Conservation (phyloP, 805 yeast genomes). For the Alloascoidea hylecoeti region DNA sequence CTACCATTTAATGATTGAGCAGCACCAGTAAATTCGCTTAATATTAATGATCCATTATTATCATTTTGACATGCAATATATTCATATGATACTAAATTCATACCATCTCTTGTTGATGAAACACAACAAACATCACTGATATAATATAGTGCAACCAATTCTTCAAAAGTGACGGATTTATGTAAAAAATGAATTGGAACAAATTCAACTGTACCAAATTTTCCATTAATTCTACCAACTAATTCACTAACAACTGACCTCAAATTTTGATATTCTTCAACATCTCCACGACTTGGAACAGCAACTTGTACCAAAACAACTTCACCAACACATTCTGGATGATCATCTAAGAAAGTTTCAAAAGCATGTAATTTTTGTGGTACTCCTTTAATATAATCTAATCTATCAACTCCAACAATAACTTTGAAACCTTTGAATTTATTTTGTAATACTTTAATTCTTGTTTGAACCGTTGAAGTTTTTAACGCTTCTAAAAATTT, state of each 20-base stretch:
- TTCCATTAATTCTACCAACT: conserved; percentile 76
- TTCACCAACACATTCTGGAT: conserved; percentile 83
- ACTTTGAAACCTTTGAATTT: conserved; percentile 53
- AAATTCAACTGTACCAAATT: conserved; percentile 76
- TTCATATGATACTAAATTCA: conserved; percentile 76
- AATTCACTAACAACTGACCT: conserved; percentile 72
- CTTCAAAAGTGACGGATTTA: conserved; percentile 63
- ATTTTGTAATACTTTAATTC: conserved; percentile 40
- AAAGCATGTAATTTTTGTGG: conserved; percentile 80
- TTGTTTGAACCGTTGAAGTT: conserved; percentile 33
- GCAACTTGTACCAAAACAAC: conserved; percentile 75
- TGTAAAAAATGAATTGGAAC: conserved; percentile 83
- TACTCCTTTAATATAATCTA: conserved; percentile 79
- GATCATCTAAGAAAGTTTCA: conserved; percentile 63
- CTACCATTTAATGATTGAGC: conserved; percentile 82
- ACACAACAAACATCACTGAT: conserved; percentile 68
- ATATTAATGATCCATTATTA: conserved; percentile 55
- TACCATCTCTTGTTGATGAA: conserved; percentile 77
- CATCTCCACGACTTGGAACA: conserved; percentile 80
- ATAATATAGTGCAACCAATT: conserved; percentile 61
- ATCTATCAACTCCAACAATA: conserved; percentile 75
- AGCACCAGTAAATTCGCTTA: conserved; percentile 81
- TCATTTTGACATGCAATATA: conserved; percentile 74
- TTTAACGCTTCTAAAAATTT: conserved; percentile 58
- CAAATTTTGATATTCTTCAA: conserved; percentile 71